Percentiles rank a stretch among this genome's conserved stretches.
Evolutionary conservation across 2,329 filamentous ascomycete species (phyloP).

Genomic region (Aureobasidium musti): DNA sequence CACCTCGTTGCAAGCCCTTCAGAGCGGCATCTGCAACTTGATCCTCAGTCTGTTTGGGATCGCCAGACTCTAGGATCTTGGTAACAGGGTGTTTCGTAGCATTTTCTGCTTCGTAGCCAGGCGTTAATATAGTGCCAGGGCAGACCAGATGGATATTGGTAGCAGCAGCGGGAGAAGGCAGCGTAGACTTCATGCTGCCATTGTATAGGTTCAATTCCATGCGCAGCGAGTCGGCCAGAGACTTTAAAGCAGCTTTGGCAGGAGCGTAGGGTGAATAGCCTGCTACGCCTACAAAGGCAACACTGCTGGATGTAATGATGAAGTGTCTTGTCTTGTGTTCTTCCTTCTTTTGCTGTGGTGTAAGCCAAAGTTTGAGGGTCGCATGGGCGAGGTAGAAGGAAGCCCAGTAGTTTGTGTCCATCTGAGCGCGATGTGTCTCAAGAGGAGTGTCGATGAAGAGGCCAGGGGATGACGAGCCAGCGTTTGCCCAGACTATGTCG

Average conservation of each 20-base stretch:
- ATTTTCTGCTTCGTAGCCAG: constrained; percentile 76
- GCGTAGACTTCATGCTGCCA: constrained; percentile 52
- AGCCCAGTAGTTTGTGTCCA: constrained; percentile 92
- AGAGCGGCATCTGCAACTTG: constrained; percentile 72
- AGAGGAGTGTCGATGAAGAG: constrained; percentile 76
- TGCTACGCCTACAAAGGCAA: constrained; percentile 72
- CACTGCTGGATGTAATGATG: constrained; percentile 79
- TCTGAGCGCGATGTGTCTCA: constrained; percentile 69
- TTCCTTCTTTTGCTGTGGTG: constrained; percentile 39
- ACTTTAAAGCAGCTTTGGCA: constrained; percentile 80
- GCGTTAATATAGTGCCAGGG: constrained; percentile 78
- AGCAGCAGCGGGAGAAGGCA: constrained; percentile 54
- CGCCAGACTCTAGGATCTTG: constrained; percentile 74
- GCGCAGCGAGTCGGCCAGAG: constrained; percentile 76
- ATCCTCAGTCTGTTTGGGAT: constrained; percentile 75
- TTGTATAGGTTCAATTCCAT: constrained; percentile 89
- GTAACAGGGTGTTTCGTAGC: constrained; percentile 78
- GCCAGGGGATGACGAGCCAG: constrained; percentile 70
- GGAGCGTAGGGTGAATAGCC: constrained; percentile 86
- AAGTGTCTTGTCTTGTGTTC: constrained; percentile 64
- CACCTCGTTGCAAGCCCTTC: constrained; percentile 72
- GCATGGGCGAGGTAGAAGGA: constrained; percentile 83
- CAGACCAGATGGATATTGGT: constrained; percentile 80
- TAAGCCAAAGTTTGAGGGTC: constrained; percentile 73
- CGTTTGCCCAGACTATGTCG: constrained; percentile 90